Percentiles rank a stretch among this genome's conserved stretches.
These are phyloP conservation scores for Pseudozyma tsukubaensis DNA, from an alignment of 1,284 basidiomycete genomes.

Conservation along the genomic window DNA sequence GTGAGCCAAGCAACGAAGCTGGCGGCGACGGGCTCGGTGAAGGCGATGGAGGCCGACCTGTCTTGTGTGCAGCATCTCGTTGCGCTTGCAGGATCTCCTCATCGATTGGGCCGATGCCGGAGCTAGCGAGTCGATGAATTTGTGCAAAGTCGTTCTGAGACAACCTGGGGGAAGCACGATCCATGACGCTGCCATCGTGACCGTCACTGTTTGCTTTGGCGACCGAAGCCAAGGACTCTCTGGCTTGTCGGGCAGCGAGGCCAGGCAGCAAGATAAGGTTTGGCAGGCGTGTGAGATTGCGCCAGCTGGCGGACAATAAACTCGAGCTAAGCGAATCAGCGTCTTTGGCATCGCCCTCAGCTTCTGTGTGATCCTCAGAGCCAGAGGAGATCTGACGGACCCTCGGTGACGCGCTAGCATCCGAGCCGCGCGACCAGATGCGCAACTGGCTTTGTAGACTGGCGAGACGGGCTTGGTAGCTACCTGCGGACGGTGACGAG, in stretches of 20 bases:
- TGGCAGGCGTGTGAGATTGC: constrained; percentile 43
- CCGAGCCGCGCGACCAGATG: constrained; percentile 35
- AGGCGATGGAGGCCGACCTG: constrained; percentile 33
- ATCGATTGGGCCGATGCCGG: constrained; percentile 2
- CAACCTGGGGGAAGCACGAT: neutral
- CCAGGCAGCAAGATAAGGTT: constrained; percentile 50
- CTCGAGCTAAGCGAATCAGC: constrained; percentile 16
- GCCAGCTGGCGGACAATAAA: constrained; percentile 48
- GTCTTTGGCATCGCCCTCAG: constrained; percentile 17
- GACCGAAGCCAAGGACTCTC: constrained; percentile 21
- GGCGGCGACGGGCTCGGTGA: constrained; percentile 42
- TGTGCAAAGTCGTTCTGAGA: constrained; percentile 35
- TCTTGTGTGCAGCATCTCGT: constrained; percentile 27
- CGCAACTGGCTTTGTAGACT: constrained; percentile 45
- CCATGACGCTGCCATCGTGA: neutral
- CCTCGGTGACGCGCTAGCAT: neutral
- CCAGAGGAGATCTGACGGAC: constrained; percentile 29
- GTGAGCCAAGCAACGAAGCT: constrained; percentile 35
- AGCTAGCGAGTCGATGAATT: constrained; percentile 32
- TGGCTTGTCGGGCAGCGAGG: constrained; percentile 39
- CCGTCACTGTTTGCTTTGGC: constrained; percentile 11
- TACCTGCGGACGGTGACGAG: constrained; percentile 13
- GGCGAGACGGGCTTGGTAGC: constrained; percentile 45
- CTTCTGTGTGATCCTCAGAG: constrained; percentile 26
- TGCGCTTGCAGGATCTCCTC: constrained; percentile 26